Evolutionary conservation across 2,329 filamentous ascomycete species (phyloP), one percentile per base, ranked within the genome.

Genomic region (Ophiosphaerella herpotricha): DNA sequence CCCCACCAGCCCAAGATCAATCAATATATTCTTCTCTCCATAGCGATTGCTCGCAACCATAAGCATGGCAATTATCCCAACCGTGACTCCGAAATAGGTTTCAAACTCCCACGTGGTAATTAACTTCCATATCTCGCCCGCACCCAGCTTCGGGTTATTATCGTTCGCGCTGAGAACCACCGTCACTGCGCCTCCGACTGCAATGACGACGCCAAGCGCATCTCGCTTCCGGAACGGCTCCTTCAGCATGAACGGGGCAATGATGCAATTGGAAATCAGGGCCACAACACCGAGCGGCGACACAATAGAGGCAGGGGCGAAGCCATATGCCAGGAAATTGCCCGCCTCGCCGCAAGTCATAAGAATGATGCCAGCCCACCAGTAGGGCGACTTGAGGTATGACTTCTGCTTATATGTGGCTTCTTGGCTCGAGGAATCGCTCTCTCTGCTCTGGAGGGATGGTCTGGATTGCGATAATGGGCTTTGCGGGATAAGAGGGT

Each of bases 281-380:
- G 94, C 94, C 11, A 99, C 94, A n/a, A 99, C 94, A 8, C 94
- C 94, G 5, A 99, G 80, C 0, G 94, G 94, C 31, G 92, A 97
- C 36, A 99, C 94, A 64, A 99, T 97, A 12, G 94, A 97, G 7
- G 94, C 94, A 3, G 94, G 94, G 26, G 94, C 94, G 71, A 99
- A 99, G 21, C 94, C 94, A 68, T 99, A 99, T 0, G 94, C 94
- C 56, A 99, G 78, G 68, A 99, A 99, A 72, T 99, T 99, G 43
- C 94, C 94, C 68, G 89, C 88, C 77, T 99, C 94, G 49, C 94
- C 94, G 21, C 96, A 77, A 0, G 87, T 91, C 84, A 99, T 99
- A 52, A 99, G 80, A 13, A 95, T 82, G 59, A 97, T 93, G 16
- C 94, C 94, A 29, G 87, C 77, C 94, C 94, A 99, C 94, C 94